Percentiles rank a stretch among this genome's conserved stretches.
Evolutionary conservation across 768 basidiomycete genomes (phyloP).

Genomic region (Suillus subluteus): DNA sequence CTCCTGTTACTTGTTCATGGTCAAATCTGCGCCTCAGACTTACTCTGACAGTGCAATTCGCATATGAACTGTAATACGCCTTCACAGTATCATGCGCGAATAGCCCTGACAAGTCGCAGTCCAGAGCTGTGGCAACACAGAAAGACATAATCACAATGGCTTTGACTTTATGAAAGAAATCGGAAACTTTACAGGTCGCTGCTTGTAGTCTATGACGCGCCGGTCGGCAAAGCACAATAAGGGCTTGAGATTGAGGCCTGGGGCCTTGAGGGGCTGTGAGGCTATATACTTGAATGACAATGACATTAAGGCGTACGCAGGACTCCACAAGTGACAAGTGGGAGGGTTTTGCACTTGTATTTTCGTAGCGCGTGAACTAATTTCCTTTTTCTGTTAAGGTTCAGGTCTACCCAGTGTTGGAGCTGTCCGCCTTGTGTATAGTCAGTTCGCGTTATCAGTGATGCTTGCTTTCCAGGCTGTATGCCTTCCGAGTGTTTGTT

Average conservation of each 20-base stretch:
- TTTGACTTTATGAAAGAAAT: background rate
- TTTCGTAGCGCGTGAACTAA: no score
- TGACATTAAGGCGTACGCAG: background rate
- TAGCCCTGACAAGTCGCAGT: background rate
- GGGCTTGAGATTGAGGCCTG: background rate
- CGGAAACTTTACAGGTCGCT: background rate
- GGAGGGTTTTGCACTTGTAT: no score
- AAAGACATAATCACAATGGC: background rate
- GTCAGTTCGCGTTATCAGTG: no score
- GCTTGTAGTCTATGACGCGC: background rate
- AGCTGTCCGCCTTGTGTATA: no score
- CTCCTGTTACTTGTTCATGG: background rate
- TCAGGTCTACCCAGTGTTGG: no score
- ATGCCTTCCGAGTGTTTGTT: no score
- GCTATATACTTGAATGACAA: background rate
- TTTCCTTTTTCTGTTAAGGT: no score
- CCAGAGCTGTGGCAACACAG: background rate
- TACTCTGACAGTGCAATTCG: background rate
- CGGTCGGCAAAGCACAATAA: background rate
- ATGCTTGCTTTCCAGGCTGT: no score
- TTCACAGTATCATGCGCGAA: background rate
- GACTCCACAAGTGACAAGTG: no score
- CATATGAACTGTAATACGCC: background rate
- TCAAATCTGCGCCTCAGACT: background rate
- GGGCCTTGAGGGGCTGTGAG: background rate